These are phyloP conservation scores for Cetraspora pellucida DNA, from an alignment of 192 early-diverging fungal genomes.

Conservation along the genomic window DNA sequence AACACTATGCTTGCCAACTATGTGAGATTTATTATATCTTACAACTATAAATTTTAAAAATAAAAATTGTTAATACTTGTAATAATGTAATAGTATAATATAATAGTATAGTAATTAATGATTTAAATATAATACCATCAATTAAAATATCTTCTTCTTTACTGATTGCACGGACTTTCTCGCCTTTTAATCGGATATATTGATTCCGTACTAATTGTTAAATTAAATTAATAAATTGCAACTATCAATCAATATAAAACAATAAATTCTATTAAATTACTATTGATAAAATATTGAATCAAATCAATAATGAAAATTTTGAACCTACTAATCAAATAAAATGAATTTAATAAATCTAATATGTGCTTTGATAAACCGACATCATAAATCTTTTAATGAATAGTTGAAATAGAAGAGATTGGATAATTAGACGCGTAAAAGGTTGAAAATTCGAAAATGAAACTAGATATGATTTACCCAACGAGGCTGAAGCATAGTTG, in stretches of 20 bases:
- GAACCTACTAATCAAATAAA: constrained; percentile 16
- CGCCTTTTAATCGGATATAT: constrained; percentile 5
- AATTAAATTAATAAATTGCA: neutral
- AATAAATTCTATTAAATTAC: neutral
- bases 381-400: constrained; percentile 3
- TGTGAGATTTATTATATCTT: constrained; percentile 44
- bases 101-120: neutral
- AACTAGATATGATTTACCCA: constrained; percentile 16
- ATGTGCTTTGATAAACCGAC: neutral
- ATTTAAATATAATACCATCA: constrained; percentile 2
- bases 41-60: constrained; percentile 32
- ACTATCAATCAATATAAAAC: neutral
- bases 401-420: neutral
- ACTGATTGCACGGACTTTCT: constrained; percentile 32
- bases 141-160: constrained; percentile 25
- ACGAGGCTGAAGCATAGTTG: constrained; percentile 3
- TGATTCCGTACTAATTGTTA: constrained; percentile 17
- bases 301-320: neutral
- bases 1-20: constrained; percentile 50
- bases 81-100: neutral
- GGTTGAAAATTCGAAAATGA: neutral
- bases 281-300: neutral
- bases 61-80: neutral
- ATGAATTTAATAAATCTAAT: neutral
- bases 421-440: neutral